Evolutionary conservation across 2,329 filamentous ascomycete species (phyloP).

Genomic region (Pseudogymnoascus sp.): DNA sequence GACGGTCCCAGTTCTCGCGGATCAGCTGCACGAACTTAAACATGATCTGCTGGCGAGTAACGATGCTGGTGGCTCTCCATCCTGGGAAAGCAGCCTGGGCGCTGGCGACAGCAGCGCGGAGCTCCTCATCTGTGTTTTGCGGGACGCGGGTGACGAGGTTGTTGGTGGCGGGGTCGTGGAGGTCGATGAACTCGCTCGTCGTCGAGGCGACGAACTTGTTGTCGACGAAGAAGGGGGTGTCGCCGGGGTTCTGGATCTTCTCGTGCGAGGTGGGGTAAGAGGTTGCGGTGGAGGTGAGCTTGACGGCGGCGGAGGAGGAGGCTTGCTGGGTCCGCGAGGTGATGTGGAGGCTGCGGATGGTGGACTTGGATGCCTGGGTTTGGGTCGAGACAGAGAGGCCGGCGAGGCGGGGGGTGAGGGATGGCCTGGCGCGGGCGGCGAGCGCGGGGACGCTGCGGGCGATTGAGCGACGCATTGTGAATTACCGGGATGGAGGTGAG

Average conservation of each 20-base stretch:
- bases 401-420: constrained; percentile 17
- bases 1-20: constrained; percentile 74
- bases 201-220: constrained; percentile 66
- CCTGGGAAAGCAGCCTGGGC: constrained; percentile 66
- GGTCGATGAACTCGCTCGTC: constrained; percentile 65
- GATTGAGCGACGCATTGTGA: constrained; percentile 26
- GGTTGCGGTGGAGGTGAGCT: constrained; percentile 45
- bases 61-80: constrained; percentile 65
- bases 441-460: constrained; percentile 22
- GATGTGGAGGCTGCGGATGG: constrained; percentile 47
- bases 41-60: constrained; percentile 75
- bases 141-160: constrained; percentile 77
- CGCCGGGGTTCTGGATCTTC: constrained; percentile 54
- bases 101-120: constrained; percentile 65
- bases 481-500: neutral
- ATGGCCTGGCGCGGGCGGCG: constrained; percentile 18
- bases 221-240: constrained; percentile 76
- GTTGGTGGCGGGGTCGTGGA: constrained; percentile 78
- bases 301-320: constrained; percentile 30
- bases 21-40: constrained; percentile 77
- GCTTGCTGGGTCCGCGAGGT: constrained; percentile 46
- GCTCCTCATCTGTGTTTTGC: constrained; percentile 70
- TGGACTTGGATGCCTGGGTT: constrained; percentile 24
- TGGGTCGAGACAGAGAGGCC: constrained; percentile 23
- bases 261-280: constrained; percentile 66